These are phyloP conservation scores for Oryza rufipogon DNA, from an alignment of 176 grass and related monocot genomes.

Conservation along the genomic window DNA sequence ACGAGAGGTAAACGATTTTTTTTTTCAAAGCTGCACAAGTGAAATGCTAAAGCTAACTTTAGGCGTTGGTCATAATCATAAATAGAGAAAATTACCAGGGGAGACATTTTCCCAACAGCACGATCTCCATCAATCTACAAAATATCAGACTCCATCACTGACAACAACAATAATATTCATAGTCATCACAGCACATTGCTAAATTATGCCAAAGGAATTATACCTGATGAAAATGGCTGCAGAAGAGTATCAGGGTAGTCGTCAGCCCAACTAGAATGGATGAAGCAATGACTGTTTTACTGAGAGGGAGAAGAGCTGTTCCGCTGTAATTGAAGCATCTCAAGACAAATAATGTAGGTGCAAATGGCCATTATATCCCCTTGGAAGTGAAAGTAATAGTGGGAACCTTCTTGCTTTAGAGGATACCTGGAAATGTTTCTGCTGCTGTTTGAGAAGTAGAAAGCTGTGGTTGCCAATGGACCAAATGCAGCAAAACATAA, in stretches of 20 bases:
- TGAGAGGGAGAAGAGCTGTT: constrained; percentile 57
- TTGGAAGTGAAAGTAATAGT: constrained; percentile 1
- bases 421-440: constrained; percentile 50
- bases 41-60: background rate
- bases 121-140: constrained; percentile 82
- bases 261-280: constrained; percentile 90
- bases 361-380: background rate
- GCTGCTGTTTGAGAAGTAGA: constrained; percentile 78
- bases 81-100: constrained; percentile 56
- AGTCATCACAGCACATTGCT: background rate
- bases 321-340: constrained; percentile 56
- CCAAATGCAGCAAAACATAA: constrained; percentile 95
- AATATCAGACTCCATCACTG: background rate
- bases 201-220: background rate
- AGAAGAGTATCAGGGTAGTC: constrained; percentile 96
- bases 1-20: background rate
- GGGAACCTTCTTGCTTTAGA: constrained; percentile 15
- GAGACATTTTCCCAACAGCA: constrained; percentile 91
- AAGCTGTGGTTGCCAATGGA: constrained; percentile 81
- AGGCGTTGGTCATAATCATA: background rate
- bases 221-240: constrained; percentile 99
- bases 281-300: constrained; percentile 61
- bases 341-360: background rate
- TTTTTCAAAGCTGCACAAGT: background rate
- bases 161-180: constrained; percentile 28